These are phyloP conservation scores for Fusarium hainanense DNA, from an alignment of 2,329 filamentous ascomycete species.

Conservation along the genomic window DNA sequence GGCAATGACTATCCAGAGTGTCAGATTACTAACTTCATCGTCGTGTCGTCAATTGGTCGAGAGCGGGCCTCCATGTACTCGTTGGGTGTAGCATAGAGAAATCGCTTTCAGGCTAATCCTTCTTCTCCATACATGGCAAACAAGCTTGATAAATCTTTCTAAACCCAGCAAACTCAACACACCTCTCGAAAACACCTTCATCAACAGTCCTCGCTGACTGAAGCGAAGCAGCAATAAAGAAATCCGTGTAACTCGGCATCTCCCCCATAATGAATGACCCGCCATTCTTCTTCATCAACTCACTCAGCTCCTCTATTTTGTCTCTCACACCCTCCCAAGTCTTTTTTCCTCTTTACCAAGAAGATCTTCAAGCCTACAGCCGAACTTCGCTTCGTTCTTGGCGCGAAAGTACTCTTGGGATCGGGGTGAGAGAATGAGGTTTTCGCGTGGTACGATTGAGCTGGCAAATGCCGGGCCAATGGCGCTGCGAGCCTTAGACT, in stretches of 20 bases:
- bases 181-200: conserved; percentile 4
- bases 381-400: not conserved
- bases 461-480: not conserved
- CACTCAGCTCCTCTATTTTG: not conserved
- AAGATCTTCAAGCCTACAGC: conserved; percentile 6
- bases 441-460: conserved; percentile 4
- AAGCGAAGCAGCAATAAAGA: conserved; percentile 17
- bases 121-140: conserved; percentile 2
- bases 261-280: conserved; percentile 1
- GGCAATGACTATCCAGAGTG: not conserved
- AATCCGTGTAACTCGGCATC: conserved; percentile 16
- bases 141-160: conserved; percentile 14
- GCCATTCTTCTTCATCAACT: conserved; percentile 5
- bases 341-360: conserved; percentile 1
- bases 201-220: conserved; percentile 14
- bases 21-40: no score
- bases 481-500: not conserved
- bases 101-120: not conserved
- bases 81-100: not conserved
- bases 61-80: not conserved
- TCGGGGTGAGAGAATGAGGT: conserved; percentile 8
- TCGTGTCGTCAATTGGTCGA: not conserved
- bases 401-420: conserved; percentile 18
- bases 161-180: not conserved
- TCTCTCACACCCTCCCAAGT: not conserved